phyloP scores from a whole-genome alignment of 176 grass and related monocot genomes.

The Triticum turgidum region DNA sequence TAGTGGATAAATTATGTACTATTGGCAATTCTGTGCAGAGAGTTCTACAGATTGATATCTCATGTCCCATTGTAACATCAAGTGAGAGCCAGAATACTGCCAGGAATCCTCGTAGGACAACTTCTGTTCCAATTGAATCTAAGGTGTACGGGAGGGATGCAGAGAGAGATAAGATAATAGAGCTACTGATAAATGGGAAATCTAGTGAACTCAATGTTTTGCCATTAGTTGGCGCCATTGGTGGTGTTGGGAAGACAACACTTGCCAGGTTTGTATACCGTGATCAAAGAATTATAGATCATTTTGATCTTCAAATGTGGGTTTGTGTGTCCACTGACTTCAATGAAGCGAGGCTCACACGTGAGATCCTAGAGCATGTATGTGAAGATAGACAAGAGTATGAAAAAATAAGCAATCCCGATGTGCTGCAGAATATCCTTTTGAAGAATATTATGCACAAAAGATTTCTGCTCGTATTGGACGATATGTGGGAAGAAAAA shows the following conservation, averaged over 20 bases:
- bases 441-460: background rate
- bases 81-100: background rate
- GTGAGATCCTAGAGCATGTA: background rate
- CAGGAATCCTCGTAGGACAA: background rate
- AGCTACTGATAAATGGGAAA: background rate
- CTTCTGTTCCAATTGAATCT: background rate
- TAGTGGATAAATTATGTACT: background rate
- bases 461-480: constrained; percentile 28
- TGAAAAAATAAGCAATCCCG: background rate
- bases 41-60: background rate
- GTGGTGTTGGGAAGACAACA: constrained; percentile 37
- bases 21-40: background rate
- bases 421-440: background rate
- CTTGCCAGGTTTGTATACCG: constrained; percentile 23
- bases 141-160: constrained; percentile 27
- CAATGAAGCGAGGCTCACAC: background rate
- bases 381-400: background rate
- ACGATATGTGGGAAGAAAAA: no score
- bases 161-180: constrained; percentile 20
- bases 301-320: constrained; percentile 38
- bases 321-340: background rate
- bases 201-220: constrained; percentile 19
- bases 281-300: constrained; percentile 12
- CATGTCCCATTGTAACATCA: background rate
- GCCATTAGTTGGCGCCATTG: constrained; percentile 31